Percentiles rank a stretch among this genome's conserved stretches.
phyloP scores from a whole-genome alignment of 1,284 basidiomycete genomes.

The Cronartium quercuum region DNA sequence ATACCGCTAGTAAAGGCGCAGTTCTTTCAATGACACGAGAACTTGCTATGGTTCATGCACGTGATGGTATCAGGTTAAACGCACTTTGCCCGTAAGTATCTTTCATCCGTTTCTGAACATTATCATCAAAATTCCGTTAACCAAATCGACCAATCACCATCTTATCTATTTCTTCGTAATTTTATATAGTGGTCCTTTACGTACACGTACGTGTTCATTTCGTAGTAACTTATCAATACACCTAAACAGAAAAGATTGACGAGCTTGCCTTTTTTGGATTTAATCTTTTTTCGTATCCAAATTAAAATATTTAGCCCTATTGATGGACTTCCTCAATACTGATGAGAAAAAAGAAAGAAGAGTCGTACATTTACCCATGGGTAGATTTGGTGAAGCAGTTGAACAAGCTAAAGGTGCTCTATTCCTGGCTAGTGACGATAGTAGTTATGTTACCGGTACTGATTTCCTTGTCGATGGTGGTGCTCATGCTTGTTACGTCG shows the following conservation, averaged over 20 bases:
- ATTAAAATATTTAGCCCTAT: slow-evolving; percentile 58
- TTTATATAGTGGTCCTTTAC: slow-evolving; percentile 68
- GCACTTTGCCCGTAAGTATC: slow-evolving; percentile 80
- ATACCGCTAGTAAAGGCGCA: slow-evolving; percentile 64
- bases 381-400: slow-evolving; percentile 90
- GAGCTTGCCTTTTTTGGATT: not conserved
- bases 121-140: not conserved
- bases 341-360: slow-evolving; percentile 86
- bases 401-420: slow-evolving; percentile 86
- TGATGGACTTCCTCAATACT: slow-evolving; percentile 98
- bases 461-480: slow-evolving; percentile 93
- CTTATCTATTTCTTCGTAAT: slow-evolving; percentile 23
- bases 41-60: slow-evolving; percentile 91
- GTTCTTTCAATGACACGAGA: slow-evolving; percentile 98
- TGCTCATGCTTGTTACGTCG: slow-evolving; percentile 76
- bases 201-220: slow-evolving; percentile 64
- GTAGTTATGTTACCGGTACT: slow-evolving; percentile 68
- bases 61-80: slow-evolving; percentile 91
- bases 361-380: slow-evolving; percentile 88
- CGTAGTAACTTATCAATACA: not conserved
- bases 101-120: not conserved
- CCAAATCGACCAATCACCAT: slow-evolving; percentile 9
- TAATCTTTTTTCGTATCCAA: slow-evolving; percentile 6
- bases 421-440: slow-evolving; percentile 79
- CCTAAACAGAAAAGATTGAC: not conserved